Evolutionary conservation across 306 rosid species (phyloP).

Genomic region (Inga laurina): DNA sequence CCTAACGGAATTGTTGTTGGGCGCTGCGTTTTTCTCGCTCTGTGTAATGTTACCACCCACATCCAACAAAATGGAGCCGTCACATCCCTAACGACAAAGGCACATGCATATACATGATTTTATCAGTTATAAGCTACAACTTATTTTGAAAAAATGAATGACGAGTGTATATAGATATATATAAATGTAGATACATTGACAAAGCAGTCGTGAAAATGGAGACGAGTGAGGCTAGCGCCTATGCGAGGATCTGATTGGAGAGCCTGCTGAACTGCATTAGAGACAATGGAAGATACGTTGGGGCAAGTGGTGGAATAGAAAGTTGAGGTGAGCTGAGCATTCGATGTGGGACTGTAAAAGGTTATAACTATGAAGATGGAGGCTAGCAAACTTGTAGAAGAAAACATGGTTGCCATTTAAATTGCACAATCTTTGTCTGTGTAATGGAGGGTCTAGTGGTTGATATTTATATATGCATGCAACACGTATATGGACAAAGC

Average conservation of each 20-base stretch:
- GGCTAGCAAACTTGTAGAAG: conserved; percentile 4
- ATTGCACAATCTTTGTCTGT: background rate
- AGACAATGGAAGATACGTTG: conserved; percentile 56
- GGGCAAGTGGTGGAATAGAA: conserved; percentile 64
- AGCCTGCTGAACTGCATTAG: conserved; percentile 50
- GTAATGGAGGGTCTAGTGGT: background rate
- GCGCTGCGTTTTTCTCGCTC: conserved; percentile 72
- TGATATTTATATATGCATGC: conserved; percentile 3
- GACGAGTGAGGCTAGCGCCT: conserved; percentile 64
- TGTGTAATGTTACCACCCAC: conserved; percentile 50
- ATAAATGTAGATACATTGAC: conserved; percentile 43
- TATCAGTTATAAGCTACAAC: no score
- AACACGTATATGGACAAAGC: conserved; percentile 26
- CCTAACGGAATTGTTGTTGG: conserved; percentile 47
- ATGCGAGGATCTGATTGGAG: conserved; percentile 59
- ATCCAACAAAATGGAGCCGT: conserved; percentile 68
- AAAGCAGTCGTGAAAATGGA: conserved; percentile 76
- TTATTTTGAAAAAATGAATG: no score
- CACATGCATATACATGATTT: no score
- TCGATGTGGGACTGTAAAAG: conserved; percentile 16
- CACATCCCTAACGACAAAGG: conserved; percentile 58
- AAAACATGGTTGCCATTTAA: conserved; percentile 37
- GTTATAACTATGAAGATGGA: conserved; percentile 25
- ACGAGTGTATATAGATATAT: no score
- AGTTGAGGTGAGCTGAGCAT: conserved; percentile 57